phyloP scores from a whole-genome alignment of 345 rosid genomes.

The Populus davidiana region DNA sequence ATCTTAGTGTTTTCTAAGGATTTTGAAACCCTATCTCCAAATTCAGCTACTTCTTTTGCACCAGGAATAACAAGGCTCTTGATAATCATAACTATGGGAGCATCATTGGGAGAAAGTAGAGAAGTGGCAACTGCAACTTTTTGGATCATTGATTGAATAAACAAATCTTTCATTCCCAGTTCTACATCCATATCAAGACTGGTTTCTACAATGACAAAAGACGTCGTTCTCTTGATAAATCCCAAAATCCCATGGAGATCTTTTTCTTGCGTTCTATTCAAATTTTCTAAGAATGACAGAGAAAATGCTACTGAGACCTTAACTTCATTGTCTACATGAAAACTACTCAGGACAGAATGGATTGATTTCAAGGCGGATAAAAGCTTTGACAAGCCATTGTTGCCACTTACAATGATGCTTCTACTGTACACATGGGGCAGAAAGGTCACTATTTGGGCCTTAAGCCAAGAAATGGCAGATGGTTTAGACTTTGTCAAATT shows the following conservation, averaged over 20 bases:
- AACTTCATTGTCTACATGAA: slow-evolving; percentile 11
- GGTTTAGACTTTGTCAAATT: slow-evolving; percentile 22
- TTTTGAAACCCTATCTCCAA: slow-evolving; percentile 19
- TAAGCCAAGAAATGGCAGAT: slow-evolving; percentile 35
- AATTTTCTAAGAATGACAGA: slow-evolving; percentile 33
- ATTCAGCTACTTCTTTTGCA: slow-evolving; percentile 25
- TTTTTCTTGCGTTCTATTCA: slow-evolving; percentile 16
- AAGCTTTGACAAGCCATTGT: slow-evolving; percentile 24
- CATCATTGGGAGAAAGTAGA: slow-evolving; percentile 19
- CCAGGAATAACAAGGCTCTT: slow-evolving; percentile 18
- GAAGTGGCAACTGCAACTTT: slow-evolving; percentile 21
- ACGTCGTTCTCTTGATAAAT: slow-evolving; percentile 24
- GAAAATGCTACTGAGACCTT: slow-evolving; percentile 43
- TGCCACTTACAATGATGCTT: slow-evolving; percentile 28
- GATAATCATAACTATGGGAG: slow-evolving; percentile 26
- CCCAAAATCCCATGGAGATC: slow-evolving; percentile 26
- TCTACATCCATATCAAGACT: slow-evolving; percentile 13
- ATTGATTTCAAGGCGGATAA: slow-evolving; percentile 30
- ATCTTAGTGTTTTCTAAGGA: slow-evolving; percentile 22
- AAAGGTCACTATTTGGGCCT: slow-evolving; percentile 18
- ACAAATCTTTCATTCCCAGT: slow-evolving; percentile 22
- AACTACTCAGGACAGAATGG: slow-evolving; percentile 18
- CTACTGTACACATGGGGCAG: slow-evolving; percentile 26
- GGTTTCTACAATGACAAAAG: slow-evolving; percentile 34
- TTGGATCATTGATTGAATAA: slow-evolving; percentile 24